Percentiles rank a stretch among this genome's conserved stretches.
Conservation (phyloP, 352 stramenopile genomes). For the Pythium periplocum region DNA sequence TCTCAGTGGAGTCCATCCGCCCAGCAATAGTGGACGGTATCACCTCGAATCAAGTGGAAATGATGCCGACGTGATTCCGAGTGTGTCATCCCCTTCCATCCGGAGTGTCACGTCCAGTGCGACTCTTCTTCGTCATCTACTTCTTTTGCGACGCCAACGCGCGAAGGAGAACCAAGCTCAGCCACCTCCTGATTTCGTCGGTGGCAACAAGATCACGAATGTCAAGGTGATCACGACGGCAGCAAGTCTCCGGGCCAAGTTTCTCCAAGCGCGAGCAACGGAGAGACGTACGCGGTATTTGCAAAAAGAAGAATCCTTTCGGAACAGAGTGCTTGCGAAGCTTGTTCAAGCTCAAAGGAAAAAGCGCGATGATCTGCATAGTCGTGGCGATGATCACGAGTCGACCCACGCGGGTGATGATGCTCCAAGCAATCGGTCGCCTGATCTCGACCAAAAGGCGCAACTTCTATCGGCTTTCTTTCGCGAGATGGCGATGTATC, state of each 20-base stretch:
- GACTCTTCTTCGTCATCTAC: slow-evolving; percentile 27
- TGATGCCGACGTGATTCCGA: not conserved
- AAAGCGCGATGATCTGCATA: not conserved
- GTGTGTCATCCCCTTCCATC: too few relatives aligned
- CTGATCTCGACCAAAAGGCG: slow-evolving; percentile 17
- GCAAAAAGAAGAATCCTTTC: slow-evolving; percentile 22
- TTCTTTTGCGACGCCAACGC: slow-evolving; percentile 34
- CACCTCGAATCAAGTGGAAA: not conserved
- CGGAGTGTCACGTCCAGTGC: slow-evolving; percentile 6
- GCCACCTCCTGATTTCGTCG: slow-evolving; percentile 27
- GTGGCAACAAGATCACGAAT: slow-evolving; percentile 26
- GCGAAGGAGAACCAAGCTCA: slow-evolving; percentile 14
- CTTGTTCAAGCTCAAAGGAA: slow-evolving; percentile 15
- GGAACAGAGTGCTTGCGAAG: slow-evolving; percentile 12
- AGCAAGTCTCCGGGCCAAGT: slow-evolving; percentile 40
- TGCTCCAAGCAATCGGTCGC: not conserved
- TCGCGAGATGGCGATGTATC: slow-evolving; percentile 44
- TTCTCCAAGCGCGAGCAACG: slow-evolving; percentile 31
- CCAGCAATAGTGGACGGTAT: not conserved
- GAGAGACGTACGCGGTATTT: slow-evolving; percentile 20
- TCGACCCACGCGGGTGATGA: not conserved
- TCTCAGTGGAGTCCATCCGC: not conserved
- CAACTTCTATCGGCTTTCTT: slow-evolving; percentile 39
- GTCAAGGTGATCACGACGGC: slow-evolving; percentile 27
- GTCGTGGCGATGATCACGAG: not conserved